Evolutionary conservation across 2,329 filamentous ascomycete genomes (phyloP), one percentile per base, ranked within the genome.

Genomic region (Fusarium odoratissimum): DNA sequence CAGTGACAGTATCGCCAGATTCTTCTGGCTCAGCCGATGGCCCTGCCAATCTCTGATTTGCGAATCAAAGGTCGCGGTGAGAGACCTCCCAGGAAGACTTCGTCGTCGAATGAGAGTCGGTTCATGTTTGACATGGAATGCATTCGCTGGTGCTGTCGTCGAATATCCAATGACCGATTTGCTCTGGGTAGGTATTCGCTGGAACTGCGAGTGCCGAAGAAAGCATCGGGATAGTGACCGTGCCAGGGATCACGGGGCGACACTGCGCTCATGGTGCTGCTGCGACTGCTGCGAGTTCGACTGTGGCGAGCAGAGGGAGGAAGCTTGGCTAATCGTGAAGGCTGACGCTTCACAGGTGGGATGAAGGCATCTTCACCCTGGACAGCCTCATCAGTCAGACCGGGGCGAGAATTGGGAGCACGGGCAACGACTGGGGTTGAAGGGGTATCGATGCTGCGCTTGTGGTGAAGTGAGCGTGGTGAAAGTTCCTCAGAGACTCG

Each of bases 311-410:
- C 75, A 42, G 77, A 75, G 3, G 83, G 84, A 6, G 83, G 83
- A 31, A 81, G 72, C 74, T 91, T 91, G 42, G 86, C 85, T 8
- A 90, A 79, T 23, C 88, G 85, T 8, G 88, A 88, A 6, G 85
- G 82, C 19, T 87, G 86, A 16, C 88, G 85, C 78, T 86, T 90
- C 2, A 86, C 82, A 16, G 83, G 81, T 12, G 86, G 80, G 35
- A 91, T 78, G 71, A 90, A 92, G 7, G 90, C 88, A 49, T 87
- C 86, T 64, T 88, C 90, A 38, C 90, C 90, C 9, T 89, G 89
- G 6, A 91, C 79, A 3, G 85, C 80, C 73, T 91, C 88, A 69
- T 91, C 90, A 5, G 90, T 91, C 10, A 92, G 84, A 21, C 90
- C 90, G 3, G 85, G 85, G 25, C 90, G 83, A n/a, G 90, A 84